Conservation (phyloP, 2,329 filamentous ascomycete species). For the Rhynchosporium agropyri region DNA sequence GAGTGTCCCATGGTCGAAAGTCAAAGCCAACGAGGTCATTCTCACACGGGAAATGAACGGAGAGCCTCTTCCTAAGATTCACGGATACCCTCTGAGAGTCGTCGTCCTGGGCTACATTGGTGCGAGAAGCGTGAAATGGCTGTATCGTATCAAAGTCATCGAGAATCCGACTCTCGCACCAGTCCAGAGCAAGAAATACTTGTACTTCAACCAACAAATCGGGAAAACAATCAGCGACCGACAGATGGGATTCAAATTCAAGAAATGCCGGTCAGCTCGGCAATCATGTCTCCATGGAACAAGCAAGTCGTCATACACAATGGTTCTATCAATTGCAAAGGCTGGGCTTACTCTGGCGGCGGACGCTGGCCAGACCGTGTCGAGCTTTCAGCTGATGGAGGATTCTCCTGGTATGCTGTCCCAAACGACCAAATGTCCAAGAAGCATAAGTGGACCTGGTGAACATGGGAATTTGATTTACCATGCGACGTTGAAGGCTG, state of each 20-base stretch:
- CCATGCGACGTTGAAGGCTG: conserved; percentile 65
- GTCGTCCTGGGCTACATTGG: conserved; percentile 68
- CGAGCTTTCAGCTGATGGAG: conserved; percentile 66
- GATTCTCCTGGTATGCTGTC: conserved; percentile 66
- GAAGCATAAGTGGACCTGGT: conserved; percentile 67
- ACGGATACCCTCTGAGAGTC: conserved; percentile 65
- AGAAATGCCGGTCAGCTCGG: conserved; percentile 68
- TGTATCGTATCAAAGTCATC: conserved; percentile 65
- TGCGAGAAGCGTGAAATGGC: conserved; percentile 70
- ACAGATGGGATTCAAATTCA: conserved; percentile 68
- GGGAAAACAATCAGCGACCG: conserved; percentile 70
- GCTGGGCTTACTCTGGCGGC: conserved; percentile 70
- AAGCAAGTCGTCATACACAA: conserved; percentile 36
- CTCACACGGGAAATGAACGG: conserved; percentile 71
- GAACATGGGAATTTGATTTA: conserved; percentile 63
- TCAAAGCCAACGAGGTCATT: conserved; percentile 66
- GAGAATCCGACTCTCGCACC: conserved; percentile 56
- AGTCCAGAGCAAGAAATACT: conserved; percentile 66
- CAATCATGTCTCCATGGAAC: conserved; percentile 59
- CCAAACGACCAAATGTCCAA: conserved; percentile 60
- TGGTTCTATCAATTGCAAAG: conserved; percentile 48
- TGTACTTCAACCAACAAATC: conserved; percentile 67
- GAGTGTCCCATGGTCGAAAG: conserved; percentile 68
- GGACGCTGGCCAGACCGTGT: conserved; percentile 68
- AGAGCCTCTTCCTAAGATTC: conserved; percentile 61